Percentiles rank a stretch among this genome's conserved stretches.
Conservation (phyloP, 2,329 filamentous ascomycete genomes). For the Sphaerulina musiva region DNA sequence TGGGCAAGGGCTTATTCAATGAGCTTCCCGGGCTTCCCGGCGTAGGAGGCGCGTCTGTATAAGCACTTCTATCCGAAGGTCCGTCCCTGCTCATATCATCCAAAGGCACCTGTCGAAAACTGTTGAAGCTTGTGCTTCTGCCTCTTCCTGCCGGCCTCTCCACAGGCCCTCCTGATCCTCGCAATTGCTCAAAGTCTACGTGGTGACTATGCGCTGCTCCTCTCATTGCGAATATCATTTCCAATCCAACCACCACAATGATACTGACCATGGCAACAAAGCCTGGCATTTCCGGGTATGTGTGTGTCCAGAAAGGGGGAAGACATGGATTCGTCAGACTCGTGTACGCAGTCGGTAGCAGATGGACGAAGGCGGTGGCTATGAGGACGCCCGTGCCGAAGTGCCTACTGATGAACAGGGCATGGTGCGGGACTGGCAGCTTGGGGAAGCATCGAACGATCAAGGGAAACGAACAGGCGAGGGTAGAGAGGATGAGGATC, state of each 20-base stretch:
- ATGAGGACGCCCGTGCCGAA: constrained; percentile 54
- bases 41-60: constrained; percentile 15
- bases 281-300: constrained; percentile 74
- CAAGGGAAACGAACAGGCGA: constrained; percentile 57
- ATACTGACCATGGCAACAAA: constrained; percentile 75
- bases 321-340: constrained; percentile 60
- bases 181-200: constrained; percentile 31
- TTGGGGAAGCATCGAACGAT: constrained; percentile 54
- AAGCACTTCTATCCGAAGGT: constrained; percentile 19
- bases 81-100: constrained; percentile 16
- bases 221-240: constrained; percentile 78
- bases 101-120: constrained; percentile 25
- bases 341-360: constrained; percentile 57
- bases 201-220: constrained; percentile 55
- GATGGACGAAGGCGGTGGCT: constrained; percentile 52
- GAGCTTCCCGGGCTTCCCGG: constrained; percentile 10
- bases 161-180: constrained; percentile 19
- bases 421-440: constrained; percentile 53
- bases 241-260: constrained; percentile 74
- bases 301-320: constrained; percentile 68
- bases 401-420: constrained; percentile 55
- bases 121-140: constrained; percentile 25
- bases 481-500: constrained; percentile 50
- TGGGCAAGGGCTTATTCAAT: constrained; percentile 31
- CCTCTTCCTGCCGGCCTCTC: constrained; percentile 11